Base-by-base conservation (phyloP, 202 grass and related monocot species). In the Bolboschoenoplectus hybrid region DNA sequence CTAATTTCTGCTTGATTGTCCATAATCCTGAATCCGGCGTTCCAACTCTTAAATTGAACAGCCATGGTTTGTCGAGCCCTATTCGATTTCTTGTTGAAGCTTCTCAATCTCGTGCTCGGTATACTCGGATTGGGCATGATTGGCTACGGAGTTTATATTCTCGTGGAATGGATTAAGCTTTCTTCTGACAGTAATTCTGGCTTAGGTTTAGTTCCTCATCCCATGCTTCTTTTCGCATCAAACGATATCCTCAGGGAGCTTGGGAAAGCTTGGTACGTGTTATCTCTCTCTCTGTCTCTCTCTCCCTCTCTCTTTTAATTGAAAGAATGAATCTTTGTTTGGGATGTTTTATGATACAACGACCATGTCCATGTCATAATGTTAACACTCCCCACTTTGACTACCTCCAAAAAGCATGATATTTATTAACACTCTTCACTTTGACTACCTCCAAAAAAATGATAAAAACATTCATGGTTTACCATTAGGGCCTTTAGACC, bases 11-110 rank as follows among this genome's bases (percentile, higher is more conserved):
- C 51, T 41, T 41, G 63, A 57, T 60, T 84, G 38, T 70, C 3
- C 2, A 44, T 84, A 45, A 45, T 43, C 26, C 35, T 68, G 64
- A 57, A 72, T 39, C 72, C 34, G 82, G 8, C 2, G 16, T 66
- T 38, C 50, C 32, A 50, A 6, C 1, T 38, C 34, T 77, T 6
- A 60, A 63, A 86, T 60, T 76, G 68, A 55, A 46, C 12, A 74
- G 75, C 74, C 85, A 97, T 95, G 95, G 91, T 91, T 67, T 97
- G 91, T 85, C 82, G 88, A 80, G 87, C 87, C 2, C 89, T 97
- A 84, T 95, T 91, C 71, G 91, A 92, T 68, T 95, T 91, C 66
- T 16, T 97, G 51, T 77, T 97, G 63, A 97, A 91, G 93, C 83
- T 95, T 82, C 90, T 97, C 70, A 97, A 95, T 85, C 78, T 97